phyloP scores from a whole-genome alignment of 345 rosid species.

The Excoecaria agallocha region DNA sequence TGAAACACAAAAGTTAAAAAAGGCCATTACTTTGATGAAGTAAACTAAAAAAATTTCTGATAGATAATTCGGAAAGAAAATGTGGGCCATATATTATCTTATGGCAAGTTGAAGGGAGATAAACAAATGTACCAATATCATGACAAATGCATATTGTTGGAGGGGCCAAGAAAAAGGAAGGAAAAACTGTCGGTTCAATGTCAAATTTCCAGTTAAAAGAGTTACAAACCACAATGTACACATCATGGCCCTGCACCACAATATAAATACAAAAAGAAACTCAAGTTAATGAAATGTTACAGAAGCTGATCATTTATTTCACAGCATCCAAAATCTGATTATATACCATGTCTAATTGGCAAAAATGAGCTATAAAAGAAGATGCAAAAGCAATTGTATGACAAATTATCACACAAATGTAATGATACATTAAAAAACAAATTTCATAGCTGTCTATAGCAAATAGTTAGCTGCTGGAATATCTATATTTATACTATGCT shows the following conservation, averaged over 20 bases:
- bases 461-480: no score
- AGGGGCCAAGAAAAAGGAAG: neutral
- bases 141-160: neutral
- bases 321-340: neutral
- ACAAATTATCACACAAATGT: neutral
- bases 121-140: neutral
- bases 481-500: no score
- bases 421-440: neutral
- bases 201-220: constrained; percentile 30
- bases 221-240: constrained; percentile 86
- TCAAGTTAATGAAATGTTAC: constrained; percentile 17
- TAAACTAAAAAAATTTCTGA: no score
- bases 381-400: neutral
- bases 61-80: neutral
- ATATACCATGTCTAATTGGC: neutral
- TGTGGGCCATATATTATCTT: neutral
- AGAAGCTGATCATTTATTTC: constrained; percentile 5
- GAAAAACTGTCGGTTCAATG: constrained; percentile 2
- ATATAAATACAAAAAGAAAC: constrained; percentile 14
- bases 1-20: no score
- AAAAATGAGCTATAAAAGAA: neutral
- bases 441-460: neutral
- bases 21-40: no score
- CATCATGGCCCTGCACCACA: constrained; percentile 90
- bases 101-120: neutral